Base-by-base conservation (phyloP, 108 stramenopile species). In the Cyclotella choctawhatcheeana region DNA sequence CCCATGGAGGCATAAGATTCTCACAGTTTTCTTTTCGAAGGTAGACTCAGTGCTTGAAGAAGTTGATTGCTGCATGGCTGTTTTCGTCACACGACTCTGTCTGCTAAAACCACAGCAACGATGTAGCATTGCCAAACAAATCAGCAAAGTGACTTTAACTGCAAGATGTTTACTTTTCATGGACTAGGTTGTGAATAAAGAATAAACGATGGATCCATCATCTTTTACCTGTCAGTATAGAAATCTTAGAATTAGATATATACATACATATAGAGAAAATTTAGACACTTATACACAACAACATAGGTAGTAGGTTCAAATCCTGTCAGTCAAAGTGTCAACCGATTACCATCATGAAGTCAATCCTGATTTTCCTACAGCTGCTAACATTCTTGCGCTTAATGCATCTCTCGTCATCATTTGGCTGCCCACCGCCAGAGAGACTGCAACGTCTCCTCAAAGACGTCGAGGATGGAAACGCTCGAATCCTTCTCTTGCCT, bases 1-100 rank as follows among this genome's bases (percentile, higher is more conserved):
- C 17, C 93, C 93, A 69, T 94, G 93, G 4, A 94, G 74, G 43
- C 89, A 90, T 25, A 94, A 66, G 20, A 93, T 80, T 20, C 86
- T 76, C 2, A 76, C 12, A 30, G 29, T 67, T 13, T 16, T 55
- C n/a, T n/a, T n/a, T n/a, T n/a, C n/a, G 27, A 10, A 2, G 3
- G 1, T 48, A 17, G 7, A 47, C 5, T 21, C 45, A 2, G 63
- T 47, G 22, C 2, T n/a, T n/a, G n/a, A n/a, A n/a, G n/a, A n/a
- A n/a, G n/a, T n/a, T n/a, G n/a, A n/a, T n/a, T n/a, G n/a, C n/a
- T n/a, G n/a, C n/a, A n/a, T n/a, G n/a, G n/a, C n/a, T n/a, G n/a
- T n/a, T n/a, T n/a, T n/a, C n/a, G n/a, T n/a, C n/a, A n/a, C n/a
- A n/a, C n/a, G n/a, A n/a, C n/a, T n/a, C n/a, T n/a, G n/a, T n/a